Percentiles rank a stretch among this genome's conserved stretches.
Conservation (phyloP, 2,329 filamentous ascomycete genomes). For the Diaporthe batatas region DNA sequence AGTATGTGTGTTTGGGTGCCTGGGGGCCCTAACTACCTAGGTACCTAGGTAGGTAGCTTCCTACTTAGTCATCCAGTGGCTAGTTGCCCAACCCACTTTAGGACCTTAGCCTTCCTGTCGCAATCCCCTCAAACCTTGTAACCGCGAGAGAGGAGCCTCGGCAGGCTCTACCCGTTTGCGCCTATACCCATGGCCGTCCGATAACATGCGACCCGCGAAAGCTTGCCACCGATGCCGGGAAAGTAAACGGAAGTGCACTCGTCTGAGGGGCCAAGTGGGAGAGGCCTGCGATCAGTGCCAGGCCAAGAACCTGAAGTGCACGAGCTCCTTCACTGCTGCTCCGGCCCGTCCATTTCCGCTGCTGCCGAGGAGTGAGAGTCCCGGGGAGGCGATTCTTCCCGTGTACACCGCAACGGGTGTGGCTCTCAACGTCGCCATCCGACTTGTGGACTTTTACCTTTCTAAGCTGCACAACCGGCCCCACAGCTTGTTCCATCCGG, state of each 20-base stretch:
- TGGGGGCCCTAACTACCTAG: no score
- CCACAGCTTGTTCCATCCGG: conserved; percentile 15
- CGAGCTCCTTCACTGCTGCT: neutral
- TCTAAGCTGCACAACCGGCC: conserved; percentile 8
- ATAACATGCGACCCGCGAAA: conserved; percentile 1
- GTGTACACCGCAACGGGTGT: neutral
- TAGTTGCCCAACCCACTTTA: no score
- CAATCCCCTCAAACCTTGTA: no score
- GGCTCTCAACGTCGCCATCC: neutral
- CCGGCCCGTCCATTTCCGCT: neutral
- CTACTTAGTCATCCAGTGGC: no score
- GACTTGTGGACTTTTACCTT: conserved; percentile 3
- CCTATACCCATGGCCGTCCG: neutral
- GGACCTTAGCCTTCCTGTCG: no score
- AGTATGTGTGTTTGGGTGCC: no score
- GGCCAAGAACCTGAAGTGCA: conserved; percentile 12
- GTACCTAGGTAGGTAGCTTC: no score
- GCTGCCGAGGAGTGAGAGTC: neutral
- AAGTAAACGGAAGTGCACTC: conserved; percentile 22
- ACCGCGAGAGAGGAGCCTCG: neutral
- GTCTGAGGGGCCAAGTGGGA: neutral
- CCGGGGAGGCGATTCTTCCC: neutral
- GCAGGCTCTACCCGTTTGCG: no score
- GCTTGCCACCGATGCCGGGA: neutral
- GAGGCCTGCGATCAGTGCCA: conserved; percentile 6